Base-by-base conservation (phyloP, 768 basidiomycete species). In the Lactifluus echinatus region DNA sequence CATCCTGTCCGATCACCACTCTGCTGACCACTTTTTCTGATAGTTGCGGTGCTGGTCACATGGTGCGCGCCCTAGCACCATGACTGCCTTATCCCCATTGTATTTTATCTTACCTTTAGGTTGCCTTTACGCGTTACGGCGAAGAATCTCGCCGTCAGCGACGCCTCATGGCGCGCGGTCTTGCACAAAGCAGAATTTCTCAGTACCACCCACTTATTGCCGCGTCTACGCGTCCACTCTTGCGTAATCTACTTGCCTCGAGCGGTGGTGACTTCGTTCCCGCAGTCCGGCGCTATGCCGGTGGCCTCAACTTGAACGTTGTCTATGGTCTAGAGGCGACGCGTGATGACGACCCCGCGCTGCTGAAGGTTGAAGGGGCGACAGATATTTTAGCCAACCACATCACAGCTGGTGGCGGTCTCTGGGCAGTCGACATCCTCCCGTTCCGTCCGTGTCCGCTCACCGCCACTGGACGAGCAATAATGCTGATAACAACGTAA, bases 281-380 rank as follows among this genome's bases (percentile, higher is more conserved):
- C 12, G 58, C 61, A 7, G 50, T 62, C 24, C 57, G 61, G 37
- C 58, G 58, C 19, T 62, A 60, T 34, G 61, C 61, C 10, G 61
- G 61, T 40, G 58, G 58, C 31, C 58, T 62, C 43, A 62, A 60
- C 37, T 23, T 61, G n/a, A 63, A 61, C 57, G 80, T 83, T 40
- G 73, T 85, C 8, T 88, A 88, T 51, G 85, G 85, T 11, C 80
- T 87, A 63, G 70, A 73, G 37, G 73, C 71, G 48, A 62, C 68
- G 43, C 63, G 68, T 2, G 72, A 70, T 49, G 70, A 76, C 43
- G 78, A 79, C 65, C 59, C 57, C 12, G 75, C 74, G 61, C 55
- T 79, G 10, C 64, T 45, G 33, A 73, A 79, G 26, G 78, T 73
- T 0, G 70, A 76, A 36, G 74, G 76, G 28, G 76, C 71, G 42